A percentile compares a stretch with the other conserved stretches of the same genome.
phyloP scores from a whole-genome alignment of 1,284 basidiomycete genomes.

The Boletus calvinii region DNA sequence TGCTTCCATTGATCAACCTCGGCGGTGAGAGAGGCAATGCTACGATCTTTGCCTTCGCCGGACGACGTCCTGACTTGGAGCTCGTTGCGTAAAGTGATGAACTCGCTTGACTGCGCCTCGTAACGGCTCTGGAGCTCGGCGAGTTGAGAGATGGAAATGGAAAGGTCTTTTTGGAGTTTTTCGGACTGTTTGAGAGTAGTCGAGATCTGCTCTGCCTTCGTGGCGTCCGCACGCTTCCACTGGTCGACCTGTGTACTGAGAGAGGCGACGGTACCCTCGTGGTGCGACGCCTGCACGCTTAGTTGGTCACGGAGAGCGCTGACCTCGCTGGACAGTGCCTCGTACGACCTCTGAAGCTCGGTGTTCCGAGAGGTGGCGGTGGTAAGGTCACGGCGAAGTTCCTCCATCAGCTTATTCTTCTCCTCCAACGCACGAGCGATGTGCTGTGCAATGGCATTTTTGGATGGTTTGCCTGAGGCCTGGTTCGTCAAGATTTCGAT shows the following conservation, averaged over 20 bases:
- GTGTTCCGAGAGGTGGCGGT: neutral
- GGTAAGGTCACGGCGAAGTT: neutral
- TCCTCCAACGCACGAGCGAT: neutral
- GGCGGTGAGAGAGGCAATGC: neutral
- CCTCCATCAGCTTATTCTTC: slow-evolving; percentile 8
- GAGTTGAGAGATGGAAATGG: slow-evolving; percentile 1
- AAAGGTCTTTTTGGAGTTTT: neutral
- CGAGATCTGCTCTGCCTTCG: slow-evolving; percentile 1
- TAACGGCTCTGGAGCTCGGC: neutral
- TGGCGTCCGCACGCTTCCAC: neutral
- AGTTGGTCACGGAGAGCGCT: slow-evolving; percentile 1
- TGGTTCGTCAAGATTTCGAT: neutral
- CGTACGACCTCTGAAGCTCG: slow-evolving; percentile 3
- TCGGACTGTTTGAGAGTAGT: neutral
- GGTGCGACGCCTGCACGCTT: neutral
- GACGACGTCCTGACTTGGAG: neutral
- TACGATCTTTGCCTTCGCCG: neutral
- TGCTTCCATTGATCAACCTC: neutral
- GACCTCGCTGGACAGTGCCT: slow-evolving; percentile 1
- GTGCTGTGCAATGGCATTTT: neutral
- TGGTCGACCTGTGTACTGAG: slow-evolving; percentile 2
- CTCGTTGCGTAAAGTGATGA: neutral
- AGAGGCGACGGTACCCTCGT: slow-evolving; percentile 1
- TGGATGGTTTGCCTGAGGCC: neutral
- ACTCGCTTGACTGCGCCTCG: slow-evolving; percentile 2